Conservation (phyloP, 805 yeast species). For the Candida ascalaphidarum region DNA sequence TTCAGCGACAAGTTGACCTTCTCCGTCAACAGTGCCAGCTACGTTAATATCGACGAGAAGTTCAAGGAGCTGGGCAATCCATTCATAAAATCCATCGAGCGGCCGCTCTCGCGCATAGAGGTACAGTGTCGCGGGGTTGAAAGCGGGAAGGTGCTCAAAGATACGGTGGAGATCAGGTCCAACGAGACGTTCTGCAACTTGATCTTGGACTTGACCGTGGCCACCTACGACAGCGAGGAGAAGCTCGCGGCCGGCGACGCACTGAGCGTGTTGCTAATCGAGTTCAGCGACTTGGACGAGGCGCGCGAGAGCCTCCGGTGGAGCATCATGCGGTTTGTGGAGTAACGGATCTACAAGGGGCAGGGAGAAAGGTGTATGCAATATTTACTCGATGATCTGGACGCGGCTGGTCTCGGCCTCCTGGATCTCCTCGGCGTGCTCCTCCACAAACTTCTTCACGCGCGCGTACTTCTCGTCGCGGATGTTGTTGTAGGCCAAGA, state of each 20-base stretch:
- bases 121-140: constrained; percentile 13
- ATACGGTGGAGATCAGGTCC: constrained; percentile 23
- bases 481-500: constrained; percentile 50
- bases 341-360: no score
- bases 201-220: constrained; percentile 24
- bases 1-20: constrained; percentile 5
- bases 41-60: constrained; percentile 13
- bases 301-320: constrained; percentile 50
- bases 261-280: constrained; percentile 33
- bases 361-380: no score
- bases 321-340: constrained; percentile 33
- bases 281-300: constrained; percentile 43
- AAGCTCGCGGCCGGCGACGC: constrained; percentile 22
- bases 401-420: constrained; percentile 21
- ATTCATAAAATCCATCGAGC: constrained; percentile 30
- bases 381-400: constrained; percentile 11
- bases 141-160: constrained; percentile 12
- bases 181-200: constrained; percentile 34
- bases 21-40: constrained; percentile 10
- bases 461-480: constrained; percentile 54
- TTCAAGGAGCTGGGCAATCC: constrained; percentile 14
- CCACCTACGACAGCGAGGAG: constrained; percentile 16
- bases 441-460: constrained; percentile 32
- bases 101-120: constrained; percentile 24
- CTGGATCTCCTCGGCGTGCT: constrained; percentile 27